Percentiles rank a stretch among this genome's conserved stretches.
Conservation (phyloP, 805 yeast genomes). For the Lipomyces kockii region DNA sequence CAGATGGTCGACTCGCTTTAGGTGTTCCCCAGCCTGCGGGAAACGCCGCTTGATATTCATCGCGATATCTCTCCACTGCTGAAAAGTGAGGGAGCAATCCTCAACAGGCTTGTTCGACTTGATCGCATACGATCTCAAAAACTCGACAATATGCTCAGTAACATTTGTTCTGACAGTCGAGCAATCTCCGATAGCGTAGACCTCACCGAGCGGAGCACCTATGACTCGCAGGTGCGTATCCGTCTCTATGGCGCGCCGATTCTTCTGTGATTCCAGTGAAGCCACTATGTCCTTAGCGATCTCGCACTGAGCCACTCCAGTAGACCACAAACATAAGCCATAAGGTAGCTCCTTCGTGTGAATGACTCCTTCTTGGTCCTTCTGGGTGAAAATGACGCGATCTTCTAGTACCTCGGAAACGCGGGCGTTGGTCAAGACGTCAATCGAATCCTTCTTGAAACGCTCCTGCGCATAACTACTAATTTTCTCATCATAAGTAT, state of each 20-base stretch:
- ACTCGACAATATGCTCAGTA: conserved; percentile 59
- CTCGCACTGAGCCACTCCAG: conserved; percentile 72
- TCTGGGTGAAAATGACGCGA: conserved; percentile 62
- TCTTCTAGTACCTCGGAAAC: conserved; percentile 62
- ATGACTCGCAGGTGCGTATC: conserved; percentile 72
- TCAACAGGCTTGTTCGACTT: conserved; percentile 28
- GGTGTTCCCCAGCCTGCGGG: conserved; percentile 64
- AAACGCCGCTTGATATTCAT: conserved; percentile 55
- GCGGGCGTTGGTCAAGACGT: conserved; percentile 65
- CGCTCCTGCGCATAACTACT: conserved; percentile 67
- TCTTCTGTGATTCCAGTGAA: conserved; percentile 57
- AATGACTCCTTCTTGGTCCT: conserved; percentile 50
- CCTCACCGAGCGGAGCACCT: conserved; percentile 70
- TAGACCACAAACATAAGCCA: conserved; percentile 76
- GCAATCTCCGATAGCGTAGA: conserved; percentile 75
- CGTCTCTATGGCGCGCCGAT: conserved; percentile 74
- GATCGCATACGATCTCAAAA: conserved; percentile 45
- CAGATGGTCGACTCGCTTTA: conserved; percentile 55
- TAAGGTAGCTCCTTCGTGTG: conserved; percentile 57
- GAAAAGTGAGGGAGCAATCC: conserved; percentile 43
- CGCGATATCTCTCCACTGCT: conserved; percentile 55
- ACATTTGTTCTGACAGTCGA: conserved; percentile 66
- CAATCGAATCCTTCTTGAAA: conserved; percentile 65
- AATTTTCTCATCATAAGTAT: conserved; percentile 69
- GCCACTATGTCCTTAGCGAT: conserved; percentile 60